A percentile compares a stretch with the other conserved stretches of the same genome.
These are phyloP conservation scores for Chaetomiaceae sp. DNA, from an alignment of 2,329 filamentous ascomycete species.

Conservation along the genomic window DNA sequence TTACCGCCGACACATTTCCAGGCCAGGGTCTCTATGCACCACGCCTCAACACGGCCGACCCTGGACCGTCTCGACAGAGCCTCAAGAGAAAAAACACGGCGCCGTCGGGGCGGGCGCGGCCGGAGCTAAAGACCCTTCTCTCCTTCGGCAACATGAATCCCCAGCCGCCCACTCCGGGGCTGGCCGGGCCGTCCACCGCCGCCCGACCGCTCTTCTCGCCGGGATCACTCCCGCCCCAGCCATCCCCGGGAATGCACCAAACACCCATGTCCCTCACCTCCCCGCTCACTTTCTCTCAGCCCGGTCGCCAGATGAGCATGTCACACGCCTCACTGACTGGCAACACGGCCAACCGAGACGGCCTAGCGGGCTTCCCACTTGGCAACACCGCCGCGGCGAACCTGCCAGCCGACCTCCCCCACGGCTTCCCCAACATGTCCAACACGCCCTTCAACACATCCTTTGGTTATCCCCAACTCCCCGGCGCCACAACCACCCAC, in stretches of 20 bases:
- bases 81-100: constrained; percentile 48
- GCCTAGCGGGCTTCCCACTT: constrained; percentile 37
- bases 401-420: constrained; percentile 7
- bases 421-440: constrained; percentile 30
- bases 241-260: constrained; percentile 37
- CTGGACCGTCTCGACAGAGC: constrained; percentile 32
- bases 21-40: constrained; percentile 45
- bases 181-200: constrained; percentile 29
- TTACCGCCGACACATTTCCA: constrained; percentile 51
- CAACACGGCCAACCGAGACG: constrained; percentile 28
- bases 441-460: constrained; percentile 38
- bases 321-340: constrained; percentile 33
- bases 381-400: no score
- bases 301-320: constrained; percentile 29
- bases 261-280: constrained; percentile 35
- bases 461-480: constrained; percentile 35
- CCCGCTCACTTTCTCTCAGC: constrained; percentile 33
- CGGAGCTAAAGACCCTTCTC: constrained; percentile 36
- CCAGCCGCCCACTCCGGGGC: constrained; percentile 28
- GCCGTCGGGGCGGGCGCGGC: constrained; percentile 35
- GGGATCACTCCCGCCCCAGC: constrained; percentile 33
- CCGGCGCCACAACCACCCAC: constrained; percentile 17
- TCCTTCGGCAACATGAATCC: constrained; percentile 32
- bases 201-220: constrained; percentile 38
- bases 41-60: constrained; percentile 30